Evolutionary conservation across 1,284 basidiomycete genomes (phyloP), one percentile per base, ranked within the genome.

Genomic region (Sparassis latifolia): DNA sequence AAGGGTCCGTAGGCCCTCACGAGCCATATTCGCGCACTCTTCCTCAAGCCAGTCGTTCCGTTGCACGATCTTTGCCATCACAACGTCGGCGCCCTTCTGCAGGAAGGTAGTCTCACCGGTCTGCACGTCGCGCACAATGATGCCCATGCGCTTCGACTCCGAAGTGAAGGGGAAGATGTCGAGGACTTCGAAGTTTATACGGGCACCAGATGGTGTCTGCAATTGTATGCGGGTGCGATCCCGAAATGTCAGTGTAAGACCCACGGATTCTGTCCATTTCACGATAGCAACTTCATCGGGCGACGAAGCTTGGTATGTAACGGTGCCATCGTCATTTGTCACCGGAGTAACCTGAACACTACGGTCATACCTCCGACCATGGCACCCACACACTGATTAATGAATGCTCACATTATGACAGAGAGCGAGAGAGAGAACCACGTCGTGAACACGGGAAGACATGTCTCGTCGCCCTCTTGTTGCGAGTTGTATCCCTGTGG

Each of bases 231-330:
- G 80, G 0, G 86, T 91, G 37, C 97, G 89, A 63, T 97, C 93
- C 10, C 97, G 89, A 59, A 85, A 85, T 9, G 86, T 79, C 28
- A 99, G 81, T 0, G 88, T 89, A 3, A 99, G 74, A 0, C 96
- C 96, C 52, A 99, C 89, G 0, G 92, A 94, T 61, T 93, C 89
- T 1, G 96, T 98, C 93, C 93, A 99, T 58, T 86, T 82, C n/a
- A 99, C 96, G 57, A 99, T 98, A 45, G 97, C 97, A 33, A 98
- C 97, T 72, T 99, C 97, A 64, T 99, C 97, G 0, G 97, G 97
- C 0, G 95, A 98, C 0, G 94, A 96, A 0, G 97, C 97, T 75
- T 99, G 96, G 64, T 99, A 99, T 0, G 95, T 97, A 41, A 97
- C 77, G 0, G 84, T 82, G 4, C 92, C 93, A 61, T 98, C 96